These are phyloP conservation scores for Ophiobolus disseminans DNA, from an alignment of 2,329 filamentous ascomycete genomes.

Conservation along the genomic window DNA sequence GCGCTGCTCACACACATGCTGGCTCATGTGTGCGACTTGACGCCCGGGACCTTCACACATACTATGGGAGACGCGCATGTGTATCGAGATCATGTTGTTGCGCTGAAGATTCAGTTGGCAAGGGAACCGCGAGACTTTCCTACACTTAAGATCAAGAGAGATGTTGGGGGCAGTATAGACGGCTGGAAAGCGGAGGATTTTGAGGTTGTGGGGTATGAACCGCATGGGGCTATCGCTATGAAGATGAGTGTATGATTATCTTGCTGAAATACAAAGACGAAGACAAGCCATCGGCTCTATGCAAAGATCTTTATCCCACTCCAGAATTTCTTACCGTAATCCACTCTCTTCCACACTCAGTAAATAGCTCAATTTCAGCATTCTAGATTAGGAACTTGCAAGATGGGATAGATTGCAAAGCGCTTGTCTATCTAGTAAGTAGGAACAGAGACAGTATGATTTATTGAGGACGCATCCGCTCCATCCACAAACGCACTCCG, in stretches of 20 bases:
- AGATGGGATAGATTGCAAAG: no score
- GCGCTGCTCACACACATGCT: constrained; percentile 95
- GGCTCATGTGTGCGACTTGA: constrained; percentile 82
- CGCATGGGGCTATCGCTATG: constrained; percentile 93
- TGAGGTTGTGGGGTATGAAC: constrained; percentile 84
- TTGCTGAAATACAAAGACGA: background rate
- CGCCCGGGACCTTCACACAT: constrained; percentile 87
- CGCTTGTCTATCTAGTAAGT: no score
- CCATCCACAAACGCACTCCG: no score
- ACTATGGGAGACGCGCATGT: constrained; percentile 99
- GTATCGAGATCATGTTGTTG: constrained; percentile 90
- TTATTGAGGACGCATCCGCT: no score
- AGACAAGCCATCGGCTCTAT: background rate
- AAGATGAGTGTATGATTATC: constrained; percentile 88
- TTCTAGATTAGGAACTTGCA: no score
- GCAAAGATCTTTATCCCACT: no score
- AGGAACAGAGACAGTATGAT: no score
- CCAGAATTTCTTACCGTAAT: no score
- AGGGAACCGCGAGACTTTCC: constrained; percentile 85
- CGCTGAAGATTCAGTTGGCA: constrained; percentile 78
- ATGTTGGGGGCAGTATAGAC: constrained; percentile 78
- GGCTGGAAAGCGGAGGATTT: constrained; percentile 91
- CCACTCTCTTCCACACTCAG: no score
- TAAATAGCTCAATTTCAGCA: no score
- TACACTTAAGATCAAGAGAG: constrained; percentile 72